Evolutionary conservation across 768 basidiomycete genomes (phyloP).

Genomic region (Imleria badia): DNA sequence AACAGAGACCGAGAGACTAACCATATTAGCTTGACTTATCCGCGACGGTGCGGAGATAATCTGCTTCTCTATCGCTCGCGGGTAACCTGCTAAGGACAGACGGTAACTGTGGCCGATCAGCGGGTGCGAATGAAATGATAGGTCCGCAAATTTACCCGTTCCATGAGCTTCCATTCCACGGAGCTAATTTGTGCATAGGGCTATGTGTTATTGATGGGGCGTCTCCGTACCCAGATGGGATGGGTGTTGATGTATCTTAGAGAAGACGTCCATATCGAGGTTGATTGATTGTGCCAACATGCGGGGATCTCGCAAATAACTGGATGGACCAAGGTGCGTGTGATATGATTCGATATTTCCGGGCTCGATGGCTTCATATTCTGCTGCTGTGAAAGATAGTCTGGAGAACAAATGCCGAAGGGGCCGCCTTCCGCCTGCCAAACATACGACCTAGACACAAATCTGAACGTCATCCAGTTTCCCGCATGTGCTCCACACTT

Average conservation of each 20-base stretch:
- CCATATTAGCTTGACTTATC: constrained; percentile 5
- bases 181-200: background rate
- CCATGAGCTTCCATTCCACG: constrained; percentile 24
- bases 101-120: constrained; percentile 2
- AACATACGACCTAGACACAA: background rate
- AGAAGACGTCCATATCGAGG: constrained; percentile 7
- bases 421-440: background rate
- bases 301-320: constrained; percentile 2
- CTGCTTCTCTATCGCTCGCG: constrained; percentile 14
- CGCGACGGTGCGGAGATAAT: constrained; percentile 23
- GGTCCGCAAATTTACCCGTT: constrained; percentile 13
- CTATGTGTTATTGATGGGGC: constrained; percentile 1
- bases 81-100: background rate
- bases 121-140: constrained; percentile 12
- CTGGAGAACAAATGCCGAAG: background rate
- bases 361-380: background rate
- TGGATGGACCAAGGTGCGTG: background rate
- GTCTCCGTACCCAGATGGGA: background rate
- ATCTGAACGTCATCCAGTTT: background rate
- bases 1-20: constrained; percentile 9
- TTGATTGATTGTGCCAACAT: constrained; percentile 4
- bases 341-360: background rate
- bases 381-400: constrained; percentile 1
- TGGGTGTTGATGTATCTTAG: background rate
- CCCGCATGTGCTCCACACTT: background rate